Conservation (phyloP, 805 yeast species). For the Komagataella kurtzmanii region DNA sequence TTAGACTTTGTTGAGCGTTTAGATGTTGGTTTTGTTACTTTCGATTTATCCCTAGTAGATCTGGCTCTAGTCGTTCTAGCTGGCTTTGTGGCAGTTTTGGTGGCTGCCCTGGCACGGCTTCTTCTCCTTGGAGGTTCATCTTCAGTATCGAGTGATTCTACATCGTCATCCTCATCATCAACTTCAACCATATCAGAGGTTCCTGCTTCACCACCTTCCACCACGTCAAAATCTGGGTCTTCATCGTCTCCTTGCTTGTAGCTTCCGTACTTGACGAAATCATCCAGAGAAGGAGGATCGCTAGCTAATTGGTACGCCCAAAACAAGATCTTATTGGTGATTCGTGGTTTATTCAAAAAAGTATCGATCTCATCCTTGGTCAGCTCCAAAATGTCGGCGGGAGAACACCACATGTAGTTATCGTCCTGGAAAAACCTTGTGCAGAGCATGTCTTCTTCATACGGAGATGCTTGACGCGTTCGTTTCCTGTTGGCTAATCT, state of each 20-base stretch:
- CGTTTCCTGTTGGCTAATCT: background rate
- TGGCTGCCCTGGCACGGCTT: background rate
- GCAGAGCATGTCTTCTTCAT: conserved; percentile 2
- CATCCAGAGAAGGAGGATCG: conserved; percentile 25
- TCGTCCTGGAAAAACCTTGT: conserved; percentile 4
- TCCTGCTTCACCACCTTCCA: background rate
- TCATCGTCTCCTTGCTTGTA: conserved; percentile 5
- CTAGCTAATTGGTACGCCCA: conserved; percentile 6
- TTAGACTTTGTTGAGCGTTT: background rate
- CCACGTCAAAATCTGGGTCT: background rate
- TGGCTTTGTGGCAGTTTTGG: background rate
- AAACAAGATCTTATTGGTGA: conserved; percentile 5
- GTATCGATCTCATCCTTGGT: conserved; percentile 11
- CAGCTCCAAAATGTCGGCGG: conserved; percentile 29
- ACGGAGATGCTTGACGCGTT: conserved; percentile 2
- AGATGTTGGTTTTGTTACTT: background rate
- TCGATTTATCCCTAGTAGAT: background rate
- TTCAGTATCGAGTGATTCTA: conserved; percentile 5
- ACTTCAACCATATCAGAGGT: background rate
- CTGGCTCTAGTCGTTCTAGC: background rate
- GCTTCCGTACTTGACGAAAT: conserved; percentile 14
- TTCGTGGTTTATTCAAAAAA: conserved; percentile 8
- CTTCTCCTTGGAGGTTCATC: conserved; percentile 3
- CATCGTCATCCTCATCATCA: conserved; percentile 4
- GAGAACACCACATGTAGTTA: conserved; percentile 23